Conservation (phyloP, 441 rosid species). For the Mallotus repandus region DNA sequence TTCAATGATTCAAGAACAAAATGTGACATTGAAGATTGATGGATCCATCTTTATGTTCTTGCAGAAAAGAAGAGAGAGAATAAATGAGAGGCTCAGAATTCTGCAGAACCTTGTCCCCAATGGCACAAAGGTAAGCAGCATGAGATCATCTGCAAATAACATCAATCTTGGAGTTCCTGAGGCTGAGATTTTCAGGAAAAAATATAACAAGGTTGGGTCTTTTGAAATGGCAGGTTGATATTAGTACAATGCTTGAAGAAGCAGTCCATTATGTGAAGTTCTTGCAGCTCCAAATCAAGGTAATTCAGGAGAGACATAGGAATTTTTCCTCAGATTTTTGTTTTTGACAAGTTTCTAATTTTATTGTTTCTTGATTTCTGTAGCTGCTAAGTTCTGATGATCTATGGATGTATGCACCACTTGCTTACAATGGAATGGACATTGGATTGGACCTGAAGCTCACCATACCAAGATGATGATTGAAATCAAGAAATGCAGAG, state of each 20-base stretch:
- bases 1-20: neutral
- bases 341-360: neutral
- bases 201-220: neutral
- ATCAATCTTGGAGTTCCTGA: neutral
- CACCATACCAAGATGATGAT: conserved; percentile 23
- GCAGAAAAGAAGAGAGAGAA: conserved; percentile 82
- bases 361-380: conserved; percentile 11
- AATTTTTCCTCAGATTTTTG: neutral
- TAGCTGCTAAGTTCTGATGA: conserved; percentile 78
- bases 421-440: conserved; percentile 76
- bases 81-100: conserved; percentile 61
- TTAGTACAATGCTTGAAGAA: conserved; percentile 85
- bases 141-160: neutral
- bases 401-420: conserved; percentile 76
- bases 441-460: conserved; percentile 60
- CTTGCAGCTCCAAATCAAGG: conserved; percentile 85
- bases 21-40: neutral
- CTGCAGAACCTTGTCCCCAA: conserved; percentile 73
- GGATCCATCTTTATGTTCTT: conserved; percentile 14
- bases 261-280: conserved; percentile 75
- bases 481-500: conserved; percentile 10
- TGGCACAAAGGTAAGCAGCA: conserved; percentile 62
- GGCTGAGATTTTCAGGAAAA: neutral
- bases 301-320: conserved; percentile 6
- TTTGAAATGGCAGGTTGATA: conserved; percentile 54